Percentiles rank a stretch among this genome's conserved stretches.
Conservation (phyloP, 352 stramenopile genomes). For the Phytopythium montanum region DNA sequence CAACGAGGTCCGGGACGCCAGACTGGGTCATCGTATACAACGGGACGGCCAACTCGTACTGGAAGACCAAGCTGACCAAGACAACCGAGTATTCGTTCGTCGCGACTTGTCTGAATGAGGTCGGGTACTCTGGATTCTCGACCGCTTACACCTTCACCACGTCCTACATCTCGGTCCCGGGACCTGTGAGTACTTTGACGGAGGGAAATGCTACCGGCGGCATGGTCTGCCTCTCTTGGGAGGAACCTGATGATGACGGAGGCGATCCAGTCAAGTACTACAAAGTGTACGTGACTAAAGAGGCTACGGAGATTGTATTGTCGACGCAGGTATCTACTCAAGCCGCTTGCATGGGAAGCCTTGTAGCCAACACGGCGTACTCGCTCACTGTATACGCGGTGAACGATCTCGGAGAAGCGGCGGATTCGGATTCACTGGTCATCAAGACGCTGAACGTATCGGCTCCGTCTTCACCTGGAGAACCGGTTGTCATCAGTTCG, state of each 20-base stretch:
- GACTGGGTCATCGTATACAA: slow-evolving; percentile 46
- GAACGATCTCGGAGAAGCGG: slow-evolving; percentile 39
- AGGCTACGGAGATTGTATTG: not conserved
- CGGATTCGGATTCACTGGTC: slow-evolving; percentile 15
- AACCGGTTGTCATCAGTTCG: slow-evolving; percentile 17
- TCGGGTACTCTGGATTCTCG: slow-evolving; percentile 39
- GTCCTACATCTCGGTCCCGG: slow-evolving; percentile 44
- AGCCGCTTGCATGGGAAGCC: slow-evolving; percentile 24
- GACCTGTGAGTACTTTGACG: slow-evolving; percentile 25
- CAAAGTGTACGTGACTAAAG: slow-evolving; percentile 22
- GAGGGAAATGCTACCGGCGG: slow-evolving; percentile 26
- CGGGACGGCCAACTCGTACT: slow-evolving; percentile 30
- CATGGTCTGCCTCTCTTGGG: slow-evolving; percentile 38
- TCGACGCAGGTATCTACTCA: slow-evolving; percentile 3
- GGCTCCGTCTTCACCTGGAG: slow-evolving; percentile 20
- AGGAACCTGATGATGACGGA: slow-evolving; percentile 43
- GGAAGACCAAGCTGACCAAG: slow-evolving; percentile 49
- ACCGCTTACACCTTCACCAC: slow-evolving; percentile 25
- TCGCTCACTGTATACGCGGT: slow-evolving; percentile 45
- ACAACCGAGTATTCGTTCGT: slow-evolving; percentile 47
- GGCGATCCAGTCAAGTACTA: slow-evolving; percentile 43
- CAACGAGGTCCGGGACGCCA: slow-evolving; percentile 2
- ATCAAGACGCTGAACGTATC: slow-evolving; percentile 29
- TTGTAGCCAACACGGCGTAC: slow-evolving; percentile 37
- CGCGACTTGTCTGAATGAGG: slow-evolving; percentile 37